phyloP scores from a whole-genome alignment of 257 asterid species.

The Solanum appendiculatum region DNA sequence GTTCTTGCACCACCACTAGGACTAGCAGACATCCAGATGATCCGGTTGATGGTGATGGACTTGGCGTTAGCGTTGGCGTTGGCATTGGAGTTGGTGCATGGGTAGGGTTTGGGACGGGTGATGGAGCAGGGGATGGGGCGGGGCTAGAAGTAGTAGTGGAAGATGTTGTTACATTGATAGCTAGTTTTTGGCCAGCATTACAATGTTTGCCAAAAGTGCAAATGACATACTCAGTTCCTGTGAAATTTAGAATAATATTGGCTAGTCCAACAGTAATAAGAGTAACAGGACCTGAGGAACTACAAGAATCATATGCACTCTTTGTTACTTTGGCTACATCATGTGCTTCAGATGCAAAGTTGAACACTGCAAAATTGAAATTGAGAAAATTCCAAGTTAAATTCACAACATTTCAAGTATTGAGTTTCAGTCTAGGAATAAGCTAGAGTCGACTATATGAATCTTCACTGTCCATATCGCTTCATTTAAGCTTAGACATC shows the following conservation, averaged over 20 bases:
- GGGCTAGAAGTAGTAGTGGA: slow-evolving; percentile 20
- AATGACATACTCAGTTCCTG: slow-evolving; percentile 37
- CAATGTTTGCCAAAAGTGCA: slow-evolving; percentile 58
- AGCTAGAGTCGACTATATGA: not conserved
- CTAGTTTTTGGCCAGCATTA: slow-evolving; percentile 46
- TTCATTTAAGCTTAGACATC: not conserved
- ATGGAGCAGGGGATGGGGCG: slow-evolving; percentile 6
- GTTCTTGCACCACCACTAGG: slow-evolving; percentile 8
- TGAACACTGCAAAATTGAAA: slow-evolving; percentile 43
- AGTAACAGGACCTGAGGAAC: slow-evolving; percentile 18
- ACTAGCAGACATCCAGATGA: not conserved
- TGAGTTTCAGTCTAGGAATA: not conserved
- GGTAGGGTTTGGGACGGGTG: slow-evolving; percentile 3
- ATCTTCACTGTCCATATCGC: not conserved
- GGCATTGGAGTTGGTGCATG: slow-evolving; percentile 1
- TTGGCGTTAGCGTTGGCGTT: slow-evolving; percentile 1
- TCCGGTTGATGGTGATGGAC: slow-evolving; percentile 5
- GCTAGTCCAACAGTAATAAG: slow-evolving; percentile 38
- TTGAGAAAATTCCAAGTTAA: not conserved
- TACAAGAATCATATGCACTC: slow-evolving; percentile 35
- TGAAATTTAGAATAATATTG: slow-evolving; percentile 29
- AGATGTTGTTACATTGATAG: slow-evolving; percentile 37
- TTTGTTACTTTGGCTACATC: slow-evolving; percentile 46
- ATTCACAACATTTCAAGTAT: not conserved
- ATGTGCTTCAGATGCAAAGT: slow-evolving; percentile 43